A percentile compares a stretch with the other conserved stretches of the same genome.
Conservation (phyloP, 495 filamentous ascomycete species). For the Penicillium parvum region DNA sequence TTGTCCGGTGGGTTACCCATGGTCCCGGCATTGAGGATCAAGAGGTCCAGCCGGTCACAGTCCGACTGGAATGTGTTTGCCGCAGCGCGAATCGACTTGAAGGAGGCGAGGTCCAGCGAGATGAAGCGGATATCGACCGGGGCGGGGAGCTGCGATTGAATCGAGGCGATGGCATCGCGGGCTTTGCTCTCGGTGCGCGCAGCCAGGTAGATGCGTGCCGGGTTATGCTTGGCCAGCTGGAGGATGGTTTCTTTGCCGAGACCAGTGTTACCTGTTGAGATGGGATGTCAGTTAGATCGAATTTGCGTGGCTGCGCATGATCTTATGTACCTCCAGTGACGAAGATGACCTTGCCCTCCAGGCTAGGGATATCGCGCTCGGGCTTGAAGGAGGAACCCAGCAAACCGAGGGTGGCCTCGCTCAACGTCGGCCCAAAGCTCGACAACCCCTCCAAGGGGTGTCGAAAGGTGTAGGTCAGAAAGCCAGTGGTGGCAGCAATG, state of each 20-base stretch:
- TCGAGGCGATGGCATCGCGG: slow-evolving; percentile 44
- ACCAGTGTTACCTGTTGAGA: slow-evolving; percentile 54
- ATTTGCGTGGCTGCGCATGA: no score
- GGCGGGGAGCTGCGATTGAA: slow-evolving; percentile 42
- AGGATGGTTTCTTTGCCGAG: slow-evolving; percentile 61
- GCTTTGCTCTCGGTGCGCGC: slow-evolving; percentile 54
- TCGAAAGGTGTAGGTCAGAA: slow-evolving; percentile 22
- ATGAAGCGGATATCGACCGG: slow-evolving; percentile 46
- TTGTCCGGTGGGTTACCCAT: slow-evolving; percentile 48
- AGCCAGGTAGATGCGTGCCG: slow-evolving; percentile 59
- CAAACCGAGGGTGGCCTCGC: slow-evolving; percentile 36
- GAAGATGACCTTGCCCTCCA: slow-evolving; percentile 55
- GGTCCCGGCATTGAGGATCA: slow-evolving; percentile 56
- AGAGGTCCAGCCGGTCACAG: slow-evolving; percentile 52
- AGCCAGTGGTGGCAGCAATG: slow-evolving; percentile 8
- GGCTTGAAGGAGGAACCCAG: slow-evolving; percentile 46
- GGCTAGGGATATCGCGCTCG: slow-evolving; percentile 52
- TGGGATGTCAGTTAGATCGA: background rate
- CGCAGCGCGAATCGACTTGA: slow-evolving; percentile 48
- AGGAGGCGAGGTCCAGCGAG: slow-evolving; percentile 48
- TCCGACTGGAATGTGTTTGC: slow-evolving; percentile 43
- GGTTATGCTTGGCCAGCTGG: slow-evolving; percentile 56
- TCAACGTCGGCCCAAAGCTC: slow-evolving; percentile 38
- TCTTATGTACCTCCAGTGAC: slow-evolving; percentile 54
- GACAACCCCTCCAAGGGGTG: slow-evolving; percentile 33